phyloP scores from a whole-genome alignment of 2,329 filamentous ascomycete species.

The Keithomyces neogunnii region DNA sequence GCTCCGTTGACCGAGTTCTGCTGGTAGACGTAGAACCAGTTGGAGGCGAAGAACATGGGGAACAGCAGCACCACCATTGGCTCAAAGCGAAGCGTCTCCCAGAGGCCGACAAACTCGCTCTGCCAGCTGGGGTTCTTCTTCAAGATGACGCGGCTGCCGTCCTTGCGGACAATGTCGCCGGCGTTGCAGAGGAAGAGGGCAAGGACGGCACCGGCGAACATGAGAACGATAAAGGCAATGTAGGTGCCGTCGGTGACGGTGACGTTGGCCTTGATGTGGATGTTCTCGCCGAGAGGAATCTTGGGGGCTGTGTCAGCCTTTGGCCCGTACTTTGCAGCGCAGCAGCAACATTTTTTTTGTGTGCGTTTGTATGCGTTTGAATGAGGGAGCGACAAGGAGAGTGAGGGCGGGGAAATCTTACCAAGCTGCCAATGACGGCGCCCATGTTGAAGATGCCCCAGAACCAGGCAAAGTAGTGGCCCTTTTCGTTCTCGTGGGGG shows the following conservation, averaged over 20 bases:
- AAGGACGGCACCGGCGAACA: slow-evolving; percentile 61
- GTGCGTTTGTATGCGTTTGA: too few species aligned
- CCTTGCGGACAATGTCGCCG: slow-evolving; percentile 61
- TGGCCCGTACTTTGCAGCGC: neutral
- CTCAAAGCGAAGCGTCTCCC: slow-evolving; percentile 61
- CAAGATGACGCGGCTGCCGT: slow-evolving; percentile 72
- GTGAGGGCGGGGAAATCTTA: slow-evolving; percentile 17
- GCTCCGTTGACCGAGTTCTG: slow-evolving; percentile 49
- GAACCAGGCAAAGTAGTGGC: slow-evolving; percentile 82
- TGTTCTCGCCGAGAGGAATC: slow-evolving; percentile 62
- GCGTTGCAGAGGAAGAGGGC: slow-evolving; percentile 65
- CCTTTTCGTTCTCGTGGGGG: slow-evolving; percentile 72
- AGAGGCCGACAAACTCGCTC: slow-evolving; percentile 68
- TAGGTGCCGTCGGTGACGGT: slow-evolving; percentile 73
- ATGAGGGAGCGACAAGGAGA: too few species aligned
- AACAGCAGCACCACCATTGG: slow-evolving; percentile 60
- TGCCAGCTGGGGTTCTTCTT: slow-evolving; percentile 89
- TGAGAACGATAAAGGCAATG: slow-evolving; percentile 79
- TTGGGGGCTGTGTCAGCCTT: neutral
- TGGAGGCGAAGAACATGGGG: slow-evolving; percentile 46
- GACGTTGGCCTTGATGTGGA: slow-evolving; percentile 39
- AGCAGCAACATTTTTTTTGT: neutral
- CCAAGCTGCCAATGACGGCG: slow-evolving; percentile 72
- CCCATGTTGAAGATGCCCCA: slow-evolving; percentile 95
- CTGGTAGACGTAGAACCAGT: slow-evolving; percentile 49